A percentile compares a stretch with the other conserved stretches of the same genome.
Conservation (phyloP, 768 basidiomycete species). For the Phylloporus scabripes region DNA sequence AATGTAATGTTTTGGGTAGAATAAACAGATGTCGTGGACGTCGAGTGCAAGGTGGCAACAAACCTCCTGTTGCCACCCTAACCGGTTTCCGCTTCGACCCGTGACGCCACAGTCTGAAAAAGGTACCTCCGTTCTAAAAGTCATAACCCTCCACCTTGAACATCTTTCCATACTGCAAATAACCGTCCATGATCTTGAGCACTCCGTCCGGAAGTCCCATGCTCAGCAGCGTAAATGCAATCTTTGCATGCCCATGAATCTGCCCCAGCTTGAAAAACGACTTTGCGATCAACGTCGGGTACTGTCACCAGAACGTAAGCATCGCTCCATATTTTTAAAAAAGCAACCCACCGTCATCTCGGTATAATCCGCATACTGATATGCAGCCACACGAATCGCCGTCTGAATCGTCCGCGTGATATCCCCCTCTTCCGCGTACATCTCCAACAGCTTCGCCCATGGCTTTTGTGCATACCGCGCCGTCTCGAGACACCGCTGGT, state of each 20-base stretch:
- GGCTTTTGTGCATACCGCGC: slow-evolving; percentile 86
- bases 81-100: slow-evolving; percentile 13
- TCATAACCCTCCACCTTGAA: slow-evolving; percentile 89
- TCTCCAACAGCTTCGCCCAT: slow-evolving; percentile 90
- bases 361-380: slow-evolving; percentile 84
- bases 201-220: slow-evolving; percentile 91
- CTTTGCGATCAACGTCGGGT: slow-evolving; percentile 85
- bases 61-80: slow-evolving; percentile 8
- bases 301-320: slow-evolving; percentile 32
- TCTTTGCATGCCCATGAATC: slow-evolving; percentile 90
- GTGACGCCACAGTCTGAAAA: not conserved
- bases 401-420: slow-evolving; percentile 87
- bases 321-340: not conserved
- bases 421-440: slow-evolving; percentile 96
- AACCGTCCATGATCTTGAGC: slow-evolving; percentile 89
- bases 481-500: slow-evolving; percentile 87
- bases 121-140: slow-evolving; percentile 41
- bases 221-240: slow-evolving; percentile 86
- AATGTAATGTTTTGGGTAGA: not conserved
- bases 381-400: slow-evolving; percentile 88
- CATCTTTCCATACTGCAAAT: slow-evolving; percentile 77
- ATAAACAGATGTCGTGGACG: not conserved
- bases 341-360: slow-evolving; percentile 72
- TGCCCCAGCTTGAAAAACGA: slow-evolving; percentile 92
- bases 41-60: not conserved